These are phyloP conservation scores for Rhodosporidiobolus odoratus DNA, from an alignment of 768 basidiomycete species.

Conservation along the genomic window DNA sequence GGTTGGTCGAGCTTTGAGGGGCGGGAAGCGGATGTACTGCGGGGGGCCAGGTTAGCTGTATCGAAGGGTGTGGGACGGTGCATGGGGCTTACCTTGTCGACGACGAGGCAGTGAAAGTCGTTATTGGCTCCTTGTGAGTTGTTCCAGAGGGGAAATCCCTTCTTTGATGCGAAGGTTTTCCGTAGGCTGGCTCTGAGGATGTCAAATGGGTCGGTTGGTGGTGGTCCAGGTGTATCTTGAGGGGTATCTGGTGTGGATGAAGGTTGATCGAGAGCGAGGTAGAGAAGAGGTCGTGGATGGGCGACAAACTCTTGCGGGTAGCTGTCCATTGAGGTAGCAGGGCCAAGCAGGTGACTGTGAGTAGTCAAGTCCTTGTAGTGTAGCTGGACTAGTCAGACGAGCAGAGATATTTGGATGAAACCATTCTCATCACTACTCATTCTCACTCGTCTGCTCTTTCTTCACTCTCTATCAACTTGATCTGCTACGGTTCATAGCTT, in stretches of 20 bases:
- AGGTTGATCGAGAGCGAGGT: slow-evolving; percentile 57
- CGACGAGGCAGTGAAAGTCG: slow-evolving; percentile 73
- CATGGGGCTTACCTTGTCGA: slow-evolving; percentile 60
- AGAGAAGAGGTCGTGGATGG: slow-evolving; percentile 91
- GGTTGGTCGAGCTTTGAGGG: slow-evolving; percentile 60
- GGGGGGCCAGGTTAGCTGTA: background rate
- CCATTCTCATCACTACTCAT: background rate
- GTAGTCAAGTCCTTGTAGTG: no score
- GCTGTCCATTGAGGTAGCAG: no score
- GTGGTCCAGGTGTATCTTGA: background rate
- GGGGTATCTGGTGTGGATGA: slow-evolving; percentile 23
- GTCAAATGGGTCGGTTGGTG: slow-evolving; percentile 50
- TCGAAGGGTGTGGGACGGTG: background rate
- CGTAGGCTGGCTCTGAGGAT: slow-evolving; percentile 61
- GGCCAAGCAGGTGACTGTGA: no score
- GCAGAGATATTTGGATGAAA: no score
- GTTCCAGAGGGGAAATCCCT: slow-evolving; percentile 44
- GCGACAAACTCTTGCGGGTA: slow-evolving; percentile 82
- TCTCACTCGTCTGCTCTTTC: background rate
- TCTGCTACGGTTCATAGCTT: no score
- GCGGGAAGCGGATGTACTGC: slow-evolving; percentile 73
- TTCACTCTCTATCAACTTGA: no score
- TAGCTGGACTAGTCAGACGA: no score
- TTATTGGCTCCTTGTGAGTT: slow-evolving; percentile 35
- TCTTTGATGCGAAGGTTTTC: slow-evolving; percentile 55